Evolutionary conservation across 768 basidiomycete species (phyloP), one percentile per base, ranked within the genome.

Genomic region (Cystoderma amianthinum): DNA sequence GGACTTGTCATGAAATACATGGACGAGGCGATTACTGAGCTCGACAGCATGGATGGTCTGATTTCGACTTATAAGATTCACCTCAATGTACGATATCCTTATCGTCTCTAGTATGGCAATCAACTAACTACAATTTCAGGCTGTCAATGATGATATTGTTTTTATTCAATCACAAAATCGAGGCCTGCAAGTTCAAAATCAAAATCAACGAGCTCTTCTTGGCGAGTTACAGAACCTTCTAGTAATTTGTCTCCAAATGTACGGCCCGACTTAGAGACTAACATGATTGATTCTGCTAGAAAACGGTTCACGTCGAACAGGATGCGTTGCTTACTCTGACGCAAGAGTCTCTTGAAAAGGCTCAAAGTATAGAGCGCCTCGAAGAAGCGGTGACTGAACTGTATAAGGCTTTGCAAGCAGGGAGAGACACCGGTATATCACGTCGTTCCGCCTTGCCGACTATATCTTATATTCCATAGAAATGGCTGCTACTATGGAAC

Each of bases 401-500:
- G n/a, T 98, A 98, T 70, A 96, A 94, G 57, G 95, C 95, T 1
- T 62, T 98, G 2, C 84, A 89, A 53, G 90, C 92, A 0, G 85
- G 90, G 4, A 71, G 84, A 48, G 95, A 97, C 54, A 85, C 85
- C 50, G 91, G 92, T 90, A 46, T 38, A 63, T 50, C n/a, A 23
- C 22, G 5, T 28, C 21, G 16, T 12, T 25, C 30, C 33, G 1
- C n/a, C 6, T 43, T 24, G 39, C 39, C 51, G 51, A 45, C 34
- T 49, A n/a, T 12, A 17, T 25, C 12, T 24, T 23, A 39, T 43
- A 18, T 9, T 38, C 36, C 6, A 11, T 28, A 82, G 95, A 95
- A 54, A 95, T 97, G 82, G 91, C 93, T n/a, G 93, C 93, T 5
- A 93, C 92, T 0, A 94, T 94, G 76, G 93, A 93, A 61, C 71